Evolutionary conservation across 1,139 yeast species (phyloP).

Genomic region (Scheffersomyces stambukii): DNA sequence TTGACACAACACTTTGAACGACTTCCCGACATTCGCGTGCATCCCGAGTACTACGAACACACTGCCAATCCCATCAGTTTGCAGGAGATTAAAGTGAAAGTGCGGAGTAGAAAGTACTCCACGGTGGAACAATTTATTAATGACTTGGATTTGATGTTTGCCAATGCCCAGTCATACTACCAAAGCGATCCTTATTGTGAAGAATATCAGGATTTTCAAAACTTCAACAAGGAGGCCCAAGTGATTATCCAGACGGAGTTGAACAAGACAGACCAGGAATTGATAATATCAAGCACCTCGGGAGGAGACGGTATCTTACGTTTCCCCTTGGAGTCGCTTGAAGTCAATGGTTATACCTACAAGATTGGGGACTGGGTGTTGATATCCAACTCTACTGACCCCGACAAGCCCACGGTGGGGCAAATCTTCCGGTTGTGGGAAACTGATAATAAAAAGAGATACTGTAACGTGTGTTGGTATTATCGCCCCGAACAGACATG

Average conservation of each 20-base stretch:
- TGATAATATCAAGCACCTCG: conserved; percentile 62
- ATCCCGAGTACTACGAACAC: conserved; percentile 64
- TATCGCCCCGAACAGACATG: conserved; percentile 97
- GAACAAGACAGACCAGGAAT: conserved; percentile 77
- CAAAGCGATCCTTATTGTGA: conserved; percentile 54
- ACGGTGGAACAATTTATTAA: conserved; percentile 70
- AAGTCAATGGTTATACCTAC: conserved; percentile 67
- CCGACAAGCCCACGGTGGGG: conserved; percentile 85
- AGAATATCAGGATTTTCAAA: conserved; percentile 43
- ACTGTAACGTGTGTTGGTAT: conserved; percentile 97
- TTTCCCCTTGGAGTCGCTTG: conserved; percentile 72
- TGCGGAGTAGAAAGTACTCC: conserved; percentile 79
- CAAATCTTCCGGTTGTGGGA: conserved; percentile 94
- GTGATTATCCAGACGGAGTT: conserved; percentile 65
- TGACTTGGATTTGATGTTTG: conserved; percentile 73
- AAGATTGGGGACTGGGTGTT: conserved; percentile 95
- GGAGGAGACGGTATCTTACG: conserved; percentile 55
- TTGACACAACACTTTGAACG: conserved; percentile 69
- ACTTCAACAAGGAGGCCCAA: conserved; percentile 58
- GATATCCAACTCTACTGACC: conserved; percentile 80
- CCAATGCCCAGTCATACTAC: conserved; percentile 65
- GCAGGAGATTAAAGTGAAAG: conserved; percentile 76
- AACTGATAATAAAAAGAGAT: conserved; percentile 74
- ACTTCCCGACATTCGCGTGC: conserved; percentile 67
- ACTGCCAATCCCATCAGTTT: conserved; percentile 73